Evolutionary conservation across 441 rosid species (phyloP), one percentile per base, ranked within the genome.

Genomic region (Flueggea neowawraea): DNA sequence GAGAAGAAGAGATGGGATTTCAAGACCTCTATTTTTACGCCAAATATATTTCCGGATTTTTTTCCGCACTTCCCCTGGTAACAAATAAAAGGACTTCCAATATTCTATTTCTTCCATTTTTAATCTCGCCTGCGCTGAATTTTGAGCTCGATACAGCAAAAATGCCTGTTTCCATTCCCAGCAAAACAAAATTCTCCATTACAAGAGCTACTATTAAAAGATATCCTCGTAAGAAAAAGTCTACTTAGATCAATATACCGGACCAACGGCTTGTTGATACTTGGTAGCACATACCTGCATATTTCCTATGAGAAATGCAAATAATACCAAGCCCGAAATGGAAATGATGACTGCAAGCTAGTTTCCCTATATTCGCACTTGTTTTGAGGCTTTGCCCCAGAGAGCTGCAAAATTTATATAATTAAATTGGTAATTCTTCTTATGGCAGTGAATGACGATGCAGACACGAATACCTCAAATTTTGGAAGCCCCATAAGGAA

Each of bases 401-500:
- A 31, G 91, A 78, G 76, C 28, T 22, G 28, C 28, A 22, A 22
- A 22, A 22, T 22, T 22, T 1, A 22, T 22, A 22, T 22, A 43
- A 11, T 1, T 43, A 43, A 43, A 43, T 6, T 16, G 14, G 62
- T 17, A 17, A 67, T 43, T 6, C 12, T 43, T 6, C 8, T 43
- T 43, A 6, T 43, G 45, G 12, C 45, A 43, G 8, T 43, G 8
- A 43, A 43, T 6, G 12, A 43, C 10, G 8, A 6, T 43, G 8
- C 8, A 11, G 8, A 43, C 8, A 6, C 12, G 12, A 6, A 43
- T 6, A 79, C 84, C 84, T 80, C 58, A 80, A 65, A 73, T 72
- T 80, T 57, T 61, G 84, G 65, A 80, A 63, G 48, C 81, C 82
- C 84, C 84, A 80, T 75, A 69, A n/a, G n/a, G 74, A 44, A 80